These are phyloP conservation scores for Penicillium pulvis DNA, from an alignment of 495 filamentous ascomycete genomes.

Conservation along the genomic window DNA sequence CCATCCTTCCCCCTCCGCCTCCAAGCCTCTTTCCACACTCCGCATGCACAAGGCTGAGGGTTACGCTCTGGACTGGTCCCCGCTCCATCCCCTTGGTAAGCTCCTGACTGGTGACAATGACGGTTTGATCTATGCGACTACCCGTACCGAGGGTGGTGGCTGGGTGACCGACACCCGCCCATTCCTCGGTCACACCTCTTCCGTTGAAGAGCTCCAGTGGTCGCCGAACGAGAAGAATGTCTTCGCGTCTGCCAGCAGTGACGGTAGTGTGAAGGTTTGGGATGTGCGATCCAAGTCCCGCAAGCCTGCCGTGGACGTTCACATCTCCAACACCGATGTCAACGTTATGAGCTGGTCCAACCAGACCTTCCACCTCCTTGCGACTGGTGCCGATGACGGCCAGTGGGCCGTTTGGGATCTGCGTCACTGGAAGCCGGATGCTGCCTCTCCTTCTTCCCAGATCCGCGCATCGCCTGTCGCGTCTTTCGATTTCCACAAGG, in stretches of 20 bases:
- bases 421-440: slow-evolving; percentile 82
- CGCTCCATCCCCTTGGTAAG: slow-evolving; percentile 72
- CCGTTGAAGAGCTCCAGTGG: slow-evolving; percentile 96
- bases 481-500: slow-evolving; percentile 89
- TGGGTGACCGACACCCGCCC: slow-evolving; percentile 82
- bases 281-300: slow-evolving; percentile 88
- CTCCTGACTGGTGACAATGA: slow-evolving; percentile 90
- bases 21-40: slow-evolving; percentile 82
- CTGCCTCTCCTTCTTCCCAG: slow-evolving; percentile 40
- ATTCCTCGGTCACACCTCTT: slow-evolving; percentile 79
- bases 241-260: slow-evolving; percentile 88
- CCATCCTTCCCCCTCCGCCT: slow-evolving; percentile 74
- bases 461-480: slow-evolving; percentile 70
- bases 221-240: slow-evolving; percentile 88
- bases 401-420: slow-evolving; percentile 97
- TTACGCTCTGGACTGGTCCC: slow-evolving; percentile 94
- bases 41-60: slow-evolving; percentile 91
- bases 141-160: slow-evolving; percentile 79
- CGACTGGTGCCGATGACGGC: slow-evolving; percentile 91
- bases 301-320: slow-evolving; percentile 80
- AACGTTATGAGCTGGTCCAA: slow-evolving; percentile 96
- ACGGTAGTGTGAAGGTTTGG: slow-evolving; percentile 94
- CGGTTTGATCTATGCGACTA: slow-evolving; percentile 85
- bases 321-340: slow-evolving; percentile 81
- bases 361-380: slow-evolving; percentile 82